Percentiles rank a stretch among this genome's conserved stretches.
Conservation (phyloP, 1,139 yeast genomes). For the Suzukiozyma palmioleophila region DNA sequence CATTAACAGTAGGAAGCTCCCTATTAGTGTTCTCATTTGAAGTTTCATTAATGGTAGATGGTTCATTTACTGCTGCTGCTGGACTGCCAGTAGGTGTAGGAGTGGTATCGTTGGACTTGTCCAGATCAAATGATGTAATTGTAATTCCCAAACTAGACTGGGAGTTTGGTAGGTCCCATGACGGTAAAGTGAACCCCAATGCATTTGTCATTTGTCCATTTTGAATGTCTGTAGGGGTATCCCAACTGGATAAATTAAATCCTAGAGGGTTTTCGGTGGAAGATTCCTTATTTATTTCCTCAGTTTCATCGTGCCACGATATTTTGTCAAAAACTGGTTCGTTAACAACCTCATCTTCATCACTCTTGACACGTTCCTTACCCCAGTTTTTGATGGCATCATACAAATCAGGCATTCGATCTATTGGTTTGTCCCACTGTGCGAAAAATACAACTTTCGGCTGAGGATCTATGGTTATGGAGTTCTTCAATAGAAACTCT, state of each 20-base stretch:
- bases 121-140: not conserved
- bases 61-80: too few relatives aligned
- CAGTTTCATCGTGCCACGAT: not conserved
- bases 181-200: not conserved
- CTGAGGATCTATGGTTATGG: slow-evolving; percentile 12
- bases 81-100: too few relatives aligned
- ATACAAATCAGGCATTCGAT: slow-evolving; percentile 11
- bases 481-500: slow-evolving; percentile 8
- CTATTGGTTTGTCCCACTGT: slow-evolving; percentile 11
- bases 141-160: not conserved
- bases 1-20: too few relatives aligned
- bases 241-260: not conserved
- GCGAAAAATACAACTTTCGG: slow-evolving; percentile 16
- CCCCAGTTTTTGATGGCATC: slow-evolving; percentile 18
- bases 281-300: too few relatives aligned
- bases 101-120: not conserved
- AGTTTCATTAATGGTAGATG: too few relatives aligned
- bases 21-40: too few relatives aligned
- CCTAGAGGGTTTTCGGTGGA: not conserved
- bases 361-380: slow-evolving; percentile 7
- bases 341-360: not conserved
- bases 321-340: not conserved
- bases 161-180: not conserved
- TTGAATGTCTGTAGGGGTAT: not conserved
- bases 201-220: not conserved